phyloP scores from a whole-genome alignment of 495 filamentous ascomycete species.

The Aspergillus leporis region DNA sequence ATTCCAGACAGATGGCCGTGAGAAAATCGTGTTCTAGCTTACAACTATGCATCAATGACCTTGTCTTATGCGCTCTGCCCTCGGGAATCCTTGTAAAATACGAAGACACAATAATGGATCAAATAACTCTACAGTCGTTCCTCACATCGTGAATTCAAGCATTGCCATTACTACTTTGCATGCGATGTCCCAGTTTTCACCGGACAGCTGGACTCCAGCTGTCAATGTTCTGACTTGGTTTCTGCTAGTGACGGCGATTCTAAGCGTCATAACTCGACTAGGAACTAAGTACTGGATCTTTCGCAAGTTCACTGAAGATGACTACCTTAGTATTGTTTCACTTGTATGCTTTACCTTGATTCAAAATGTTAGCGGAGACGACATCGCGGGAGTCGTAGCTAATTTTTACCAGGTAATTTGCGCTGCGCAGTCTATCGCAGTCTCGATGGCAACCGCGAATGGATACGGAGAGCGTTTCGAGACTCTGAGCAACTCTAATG shows the following conservation, averaged over 20 bases:
- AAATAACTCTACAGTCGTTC: background rate
- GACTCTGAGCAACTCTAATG: background rate
- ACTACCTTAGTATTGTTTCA: background rate
- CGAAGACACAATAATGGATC: background rate
- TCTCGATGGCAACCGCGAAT: conserved; percentile 3
- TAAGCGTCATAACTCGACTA: background rate
- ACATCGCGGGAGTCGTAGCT: background rate
- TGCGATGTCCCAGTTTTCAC: background rate
- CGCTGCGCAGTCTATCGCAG: background rate
- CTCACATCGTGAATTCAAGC: background rate
- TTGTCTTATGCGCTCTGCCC: too few relatives aligned
- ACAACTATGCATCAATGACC: too few relatives aligned
- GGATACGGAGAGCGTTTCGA: conserved; percentile 14
- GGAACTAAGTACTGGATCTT: background rate
- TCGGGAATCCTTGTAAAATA: background rate
- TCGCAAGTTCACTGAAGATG: background rate
- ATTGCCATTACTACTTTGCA: background rate
- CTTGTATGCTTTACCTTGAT: background rate
- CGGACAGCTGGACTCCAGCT: background rate
- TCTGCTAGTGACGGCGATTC: background rate
- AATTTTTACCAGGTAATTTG: background rate
- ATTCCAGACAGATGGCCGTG: too few relatives aligned
- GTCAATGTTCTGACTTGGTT: conserved; percentile 2
- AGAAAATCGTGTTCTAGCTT: too few relatives aligned
- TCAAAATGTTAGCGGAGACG: background rate